Base-by-base conservation (phyloP, 1,139 yeast species). In the Pichia sp. region DNA sequence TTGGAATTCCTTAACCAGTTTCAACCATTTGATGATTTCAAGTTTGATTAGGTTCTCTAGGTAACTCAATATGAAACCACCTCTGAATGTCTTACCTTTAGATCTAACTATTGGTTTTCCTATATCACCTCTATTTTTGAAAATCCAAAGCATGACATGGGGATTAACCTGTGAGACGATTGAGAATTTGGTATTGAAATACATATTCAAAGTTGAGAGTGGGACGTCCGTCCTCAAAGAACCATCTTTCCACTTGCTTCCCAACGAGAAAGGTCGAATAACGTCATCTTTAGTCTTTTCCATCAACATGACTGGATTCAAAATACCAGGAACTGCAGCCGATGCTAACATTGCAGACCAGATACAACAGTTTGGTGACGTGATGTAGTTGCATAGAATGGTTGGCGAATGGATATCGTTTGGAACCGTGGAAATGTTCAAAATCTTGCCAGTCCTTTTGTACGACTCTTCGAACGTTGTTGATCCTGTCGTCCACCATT, bases 101-200 rank as follows among this genome's bases (percentile, higher is more conserved):
- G 85, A 70, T 57, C 86, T 77, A 0, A 87, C 79, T 16, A 87
- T 89, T 0, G 95, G 95, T 54, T 87, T 74, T 0, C 95, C 95
- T 30, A 87, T 89, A 0, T 90, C 82, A 1, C 95, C 95, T 62
- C 85, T 79, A 17, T 93, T 91, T 3, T 92, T 87, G 67, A 82
- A 87, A 63, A 84, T 85, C 69, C 87, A 87, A 40, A 87, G 73
- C 55, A 87, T 79, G 48, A 87, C 85, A 67, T 87, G 95, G 0
- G 95, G 95, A 66, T 87, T 87, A 9, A 87, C 93, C 69, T 87
- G 95, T 6, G 91, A 84, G 33, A 87, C 95, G 52, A 87, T 76
- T 4, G 90, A 77, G 66, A 85, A 87, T 66, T 83, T 86, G 44
- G 85, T 92, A 63, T 87, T 86, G 69, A 84, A 87, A 68, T 85